Conservation (phyloP, 2,329 filamentous ascomycete genomes). For the Talaromyces sp. region DNA sequence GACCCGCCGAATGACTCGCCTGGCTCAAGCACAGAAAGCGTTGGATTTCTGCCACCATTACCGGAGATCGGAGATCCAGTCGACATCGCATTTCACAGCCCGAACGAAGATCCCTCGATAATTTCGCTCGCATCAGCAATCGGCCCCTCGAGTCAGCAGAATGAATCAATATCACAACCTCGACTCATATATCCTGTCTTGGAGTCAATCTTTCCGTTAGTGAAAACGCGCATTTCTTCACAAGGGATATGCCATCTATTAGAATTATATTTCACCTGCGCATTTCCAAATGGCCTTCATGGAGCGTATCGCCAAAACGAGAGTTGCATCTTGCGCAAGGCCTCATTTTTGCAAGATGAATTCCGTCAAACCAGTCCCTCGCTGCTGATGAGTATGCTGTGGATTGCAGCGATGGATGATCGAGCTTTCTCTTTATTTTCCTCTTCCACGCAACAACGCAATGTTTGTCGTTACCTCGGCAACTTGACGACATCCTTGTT, state of each 20-base stretch:
- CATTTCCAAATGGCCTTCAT: background rate
- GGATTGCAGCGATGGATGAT: conserved; percentile 94
- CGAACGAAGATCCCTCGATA: conserved; percentile 26
- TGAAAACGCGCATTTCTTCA: conserved; percentile 51
- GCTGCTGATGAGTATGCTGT: conserved; percentile 90
- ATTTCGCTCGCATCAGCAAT: too few species aligned
- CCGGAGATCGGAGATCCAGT: conserved; percentile 37
- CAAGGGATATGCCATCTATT: background rate
- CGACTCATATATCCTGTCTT: too few species aligned
- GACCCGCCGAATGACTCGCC: too few species aligned
- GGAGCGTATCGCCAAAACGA: background rate
- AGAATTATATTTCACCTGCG: background rate
- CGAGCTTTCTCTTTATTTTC: conserved; percentile 82
- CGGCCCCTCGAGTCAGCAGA: too few species aligned
- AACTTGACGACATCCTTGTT: background rate
- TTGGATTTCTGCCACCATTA: conserved; percentile 31
- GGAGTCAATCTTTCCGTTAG: too few species aligned
- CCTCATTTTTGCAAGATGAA: conserved; percentile 78
- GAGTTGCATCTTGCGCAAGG: background rate
- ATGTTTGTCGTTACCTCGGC: conserved; percentile 61
- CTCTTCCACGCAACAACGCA: conserved; percentile 76
- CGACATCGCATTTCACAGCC: conserved; percentile 33
- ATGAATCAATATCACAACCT: too few species aligned
- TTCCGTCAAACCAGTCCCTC: conserved; percentile 82
- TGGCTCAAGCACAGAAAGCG: conserved; percentile 11